These are phyloP conservation scores for Bigelowiella natans DNA, from an alignment of 78 protist genomes.

Conservation along the genomic window DNA sequence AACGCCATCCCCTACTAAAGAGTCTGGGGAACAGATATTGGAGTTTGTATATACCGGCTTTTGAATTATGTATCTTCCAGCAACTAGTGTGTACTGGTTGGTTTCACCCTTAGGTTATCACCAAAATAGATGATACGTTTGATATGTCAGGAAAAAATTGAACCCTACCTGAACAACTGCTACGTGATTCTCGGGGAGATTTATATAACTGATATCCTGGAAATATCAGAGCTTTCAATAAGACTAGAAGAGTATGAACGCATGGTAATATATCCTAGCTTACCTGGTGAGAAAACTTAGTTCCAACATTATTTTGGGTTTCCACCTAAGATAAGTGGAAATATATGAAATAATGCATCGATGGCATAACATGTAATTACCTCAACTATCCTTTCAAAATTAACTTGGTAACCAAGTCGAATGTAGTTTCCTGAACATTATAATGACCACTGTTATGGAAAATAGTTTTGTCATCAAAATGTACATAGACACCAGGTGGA, in stretches of 20 bases:
- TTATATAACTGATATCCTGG: background rate
- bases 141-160: background rate
- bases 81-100: background rate
- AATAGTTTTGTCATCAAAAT: too few relatives aligned
- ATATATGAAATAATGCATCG: too few relatives aligned
- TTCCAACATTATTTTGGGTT: background rate
- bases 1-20: too few relatives aligned
- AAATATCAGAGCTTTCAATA: background rate
- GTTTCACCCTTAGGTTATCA: background rate
- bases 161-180: background rate
- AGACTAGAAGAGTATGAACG: background rate
- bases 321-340: too few relatives aligned
- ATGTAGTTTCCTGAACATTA: too few relatives aligned
- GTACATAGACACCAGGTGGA: background rate
- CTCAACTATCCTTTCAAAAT: too few relatives aligned
- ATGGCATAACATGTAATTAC: too few relatives aligned
- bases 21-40: background rate
- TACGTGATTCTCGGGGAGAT: background rate
- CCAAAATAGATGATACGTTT: background rate
- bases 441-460: too few relatives aligned
- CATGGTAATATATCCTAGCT: background rate
- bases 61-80: background rate
- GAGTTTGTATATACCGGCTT: background rate
- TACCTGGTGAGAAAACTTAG: background rate
- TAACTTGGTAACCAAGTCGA: too few relatives aligned